These are phyloP conservation scores for Limonium bicolor DNA, from an alignment of 148 eudicot species.

Conservation along the genomic window DNA sequence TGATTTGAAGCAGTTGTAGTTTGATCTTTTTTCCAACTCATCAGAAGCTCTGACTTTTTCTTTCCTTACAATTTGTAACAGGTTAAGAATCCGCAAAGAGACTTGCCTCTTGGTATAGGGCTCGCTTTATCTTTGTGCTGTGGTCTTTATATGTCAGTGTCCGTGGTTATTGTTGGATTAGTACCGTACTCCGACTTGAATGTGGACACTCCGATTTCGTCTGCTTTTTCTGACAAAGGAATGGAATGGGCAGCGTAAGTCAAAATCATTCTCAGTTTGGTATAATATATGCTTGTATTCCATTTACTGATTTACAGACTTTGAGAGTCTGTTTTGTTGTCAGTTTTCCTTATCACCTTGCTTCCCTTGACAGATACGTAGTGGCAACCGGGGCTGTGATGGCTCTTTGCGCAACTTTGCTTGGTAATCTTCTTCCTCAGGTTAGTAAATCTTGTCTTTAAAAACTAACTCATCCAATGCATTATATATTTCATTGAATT, in stretches of 20 bases:
- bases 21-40: too few species aligned
- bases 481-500: too few species aligned
- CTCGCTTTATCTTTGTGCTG: slow-evolving; percentile 38
- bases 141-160: slow-evolving; percentile 46
- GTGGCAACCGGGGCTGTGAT: slow-evolving; percentile 71
- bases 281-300: too few species aligned
- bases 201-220: slow-evolving; percentile 63
- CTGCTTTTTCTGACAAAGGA: slow-evolving; percentile 52
- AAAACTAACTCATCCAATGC: too few species aligned
- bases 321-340: background rate
- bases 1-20: too few species aligned
- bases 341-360: slow-evolving; percentile 2
- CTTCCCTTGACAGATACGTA: slow-evolving; percentile 46
- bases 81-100: slow-evolving; percentile 55
- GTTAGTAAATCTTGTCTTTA: slow-evolving; percentile 19
- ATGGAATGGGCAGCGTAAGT: slow-evolving; percentile 70
- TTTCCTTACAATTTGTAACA: slow-evolving; percentile 11
- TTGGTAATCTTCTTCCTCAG: slow-evolving; percentile 90
- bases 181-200: slow-evolving; percentile 50
- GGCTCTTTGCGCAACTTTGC: slow-evolving; percentile 69
- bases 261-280: too few species aligned
- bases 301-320: too few species aligned
- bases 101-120: slow-evolving; percentile 57
- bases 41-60: background rate
- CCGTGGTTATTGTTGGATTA: slow-evolving; percentile 49